These are phyloP conservation scores for Phoma sp. DNA, from an alignment of 2,329 filamentous ascomycete genomes.

Conservation along the genomic window DNA sequence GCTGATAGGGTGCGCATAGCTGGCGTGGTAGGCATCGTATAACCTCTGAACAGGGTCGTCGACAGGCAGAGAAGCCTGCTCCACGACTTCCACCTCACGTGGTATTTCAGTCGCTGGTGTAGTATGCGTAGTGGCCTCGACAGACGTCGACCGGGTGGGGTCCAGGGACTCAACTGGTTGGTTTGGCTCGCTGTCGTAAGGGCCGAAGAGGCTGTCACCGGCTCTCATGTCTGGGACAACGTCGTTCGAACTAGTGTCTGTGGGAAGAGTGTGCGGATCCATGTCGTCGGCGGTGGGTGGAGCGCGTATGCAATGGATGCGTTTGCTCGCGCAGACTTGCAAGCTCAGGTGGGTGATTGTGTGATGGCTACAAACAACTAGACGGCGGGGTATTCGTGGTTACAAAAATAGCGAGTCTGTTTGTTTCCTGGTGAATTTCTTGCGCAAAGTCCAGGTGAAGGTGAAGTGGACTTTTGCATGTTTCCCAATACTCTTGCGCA, in stretches of 20 bases:
- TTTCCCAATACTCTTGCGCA: too few species aligned
- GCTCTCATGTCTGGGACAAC: not conserved
- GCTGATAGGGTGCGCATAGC: conserved; percentile 16
- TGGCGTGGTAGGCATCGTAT: conserved; percentile 17
- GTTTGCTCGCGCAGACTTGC: not conserved
- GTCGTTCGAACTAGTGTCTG: not conserved
- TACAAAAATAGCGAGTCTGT: not conserved
- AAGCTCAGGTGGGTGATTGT: not conserved
- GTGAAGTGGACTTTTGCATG: too few species aligned
- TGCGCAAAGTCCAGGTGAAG: too few species aligned
- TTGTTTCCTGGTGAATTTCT: not conserved
- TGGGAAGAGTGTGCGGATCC: not conserved
- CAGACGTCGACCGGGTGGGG: not conserved
- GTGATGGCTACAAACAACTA: not conserved
- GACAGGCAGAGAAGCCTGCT: not conserved
- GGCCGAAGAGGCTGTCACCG: too few species aligned
- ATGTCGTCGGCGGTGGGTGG: not conserved
- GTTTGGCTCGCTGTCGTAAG: not conserved
- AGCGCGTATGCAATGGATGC: not conserved
- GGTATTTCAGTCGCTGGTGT: conserved; percentile 4
- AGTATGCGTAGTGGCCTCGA: not conserved
- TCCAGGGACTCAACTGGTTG: not conserved
- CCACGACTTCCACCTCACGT: not conserved
- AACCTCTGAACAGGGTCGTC: conserved; percentile 12
- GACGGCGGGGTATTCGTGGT: not conserved